Evolutionary conservation across 2,329 filamentous ascomycete genomes (phyloP).

Genomic region (Emergomyces orientalis): DNA sequence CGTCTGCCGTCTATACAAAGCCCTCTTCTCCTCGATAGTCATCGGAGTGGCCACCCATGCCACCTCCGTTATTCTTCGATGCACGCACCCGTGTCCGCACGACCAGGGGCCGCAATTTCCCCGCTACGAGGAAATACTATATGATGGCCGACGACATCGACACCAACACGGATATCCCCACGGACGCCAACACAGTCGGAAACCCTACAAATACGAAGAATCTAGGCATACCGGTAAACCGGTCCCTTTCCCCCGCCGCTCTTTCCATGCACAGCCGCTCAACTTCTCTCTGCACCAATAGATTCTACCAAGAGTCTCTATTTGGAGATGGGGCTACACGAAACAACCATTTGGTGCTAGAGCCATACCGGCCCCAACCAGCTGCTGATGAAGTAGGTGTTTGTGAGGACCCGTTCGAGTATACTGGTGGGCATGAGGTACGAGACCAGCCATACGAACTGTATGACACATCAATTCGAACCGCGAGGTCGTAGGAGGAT

Average conservation of each 20-base stretch:
- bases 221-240: not conserved
- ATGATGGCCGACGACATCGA: slow-evolving; percentile 34
- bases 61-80: slow-evolving; percentile 43
- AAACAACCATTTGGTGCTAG: not conserved
- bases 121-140: slow-evolving; percentile 44
- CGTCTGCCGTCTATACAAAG: slow-evolving; percentile 51
- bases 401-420: not conserved
- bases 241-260: not conserved
- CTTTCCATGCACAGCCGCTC: not conserved
- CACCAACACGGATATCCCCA: too few relatives aligned
- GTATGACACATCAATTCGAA: not conserved
- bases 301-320: not conserved
- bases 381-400: not conserved
- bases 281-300: not conserved
- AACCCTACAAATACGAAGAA: too few relatives aligned
- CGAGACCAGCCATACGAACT: not conserved
- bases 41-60: slow-evolving; percentile 41
- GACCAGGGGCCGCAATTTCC: too few relatives aligned
- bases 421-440: not conserved
- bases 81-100: slow-evolving; percentile 16
- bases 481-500: not conserved
- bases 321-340: not conserved
- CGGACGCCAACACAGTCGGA: too few relatives aligned
- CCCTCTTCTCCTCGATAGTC: slow-evolving; percentile 48
- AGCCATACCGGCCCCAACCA: not conserved